Conservation (phyloP, 140 eudicot species). For the Ambrosia hybrid region DNA sequence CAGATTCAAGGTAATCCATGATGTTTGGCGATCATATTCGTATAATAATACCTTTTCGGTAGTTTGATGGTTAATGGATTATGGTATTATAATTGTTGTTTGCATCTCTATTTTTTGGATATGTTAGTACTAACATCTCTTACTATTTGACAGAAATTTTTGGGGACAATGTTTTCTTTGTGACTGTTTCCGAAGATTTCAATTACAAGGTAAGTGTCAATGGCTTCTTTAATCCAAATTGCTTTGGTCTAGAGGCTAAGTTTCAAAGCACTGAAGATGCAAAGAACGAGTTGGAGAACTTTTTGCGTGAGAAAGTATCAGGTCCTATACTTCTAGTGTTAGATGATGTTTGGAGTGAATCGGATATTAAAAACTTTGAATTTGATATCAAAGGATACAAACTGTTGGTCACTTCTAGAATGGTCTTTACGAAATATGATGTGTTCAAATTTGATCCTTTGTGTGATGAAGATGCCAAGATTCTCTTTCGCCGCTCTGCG, state of each 20-base stretch:
- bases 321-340: slow-evolving; percentile 46
- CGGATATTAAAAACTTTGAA: slow-evolving; percentile 24
- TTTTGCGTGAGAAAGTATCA: slow-evolving; percentile 25
- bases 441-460: slow-evolving; percentile 36
- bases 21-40: background rate
- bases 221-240: slow-evolving; percentile 24
- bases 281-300: slow-evolving; percentile 28
- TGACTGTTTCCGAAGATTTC: slow-evolving; percentile 32
- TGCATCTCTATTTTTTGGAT: background rate
- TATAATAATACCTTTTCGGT: background rate
- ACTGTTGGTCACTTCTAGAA: slow-evolving; percentile 55
- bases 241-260: background rate
- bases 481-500: slow-evolving; percentile 29
- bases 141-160: background rate
- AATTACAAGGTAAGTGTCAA: slow-evolving; percentile 19
- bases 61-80: background rate
- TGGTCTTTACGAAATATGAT: slow-evolving; percentile 13
- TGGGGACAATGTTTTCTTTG: slow-evolving; percentile 36
- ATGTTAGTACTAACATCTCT: background rate
- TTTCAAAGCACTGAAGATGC: slow-evolving; percentile 42
- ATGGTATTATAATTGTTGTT: too few species aligned
- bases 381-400: slow-evolving; percentile 18
- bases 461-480: slow-evolving; percentile 42
- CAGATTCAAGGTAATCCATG: slow-evolving; percentile 34
- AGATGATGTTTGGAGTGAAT: slow-evolving; percentile 54